phyloP scores from a whole-genome alignment of 192 early-diverging fungal species.

The Ambispora gerdemannii region DNA sequence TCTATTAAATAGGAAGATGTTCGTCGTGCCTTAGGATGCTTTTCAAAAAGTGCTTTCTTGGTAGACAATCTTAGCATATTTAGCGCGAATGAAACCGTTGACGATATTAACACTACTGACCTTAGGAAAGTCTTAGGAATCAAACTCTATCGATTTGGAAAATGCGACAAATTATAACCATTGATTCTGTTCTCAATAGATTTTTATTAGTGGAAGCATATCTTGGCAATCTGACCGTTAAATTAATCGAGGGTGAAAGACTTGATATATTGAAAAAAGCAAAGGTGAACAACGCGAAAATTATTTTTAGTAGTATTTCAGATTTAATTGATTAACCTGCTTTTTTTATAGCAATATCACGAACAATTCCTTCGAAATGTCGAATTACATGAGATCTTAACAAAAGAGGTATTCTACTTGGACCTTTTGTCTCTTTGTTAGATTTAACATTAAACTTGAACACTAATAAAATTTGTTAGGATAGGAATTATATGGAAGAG shows the following conservation, averaged over 20 bases:
- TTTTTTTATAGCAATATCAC: slow-evolving; percentile 38
- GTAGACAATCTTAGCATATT: slow-evolving; percentile 69
- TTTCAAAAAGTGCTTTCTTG: slow-evolving; percentile 46
- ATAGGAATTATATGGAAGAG: slow-evolving; percentile 45
- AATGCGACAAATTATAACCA: neutral
- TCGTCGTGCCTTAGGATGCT: slow-evolving; percentile 40
- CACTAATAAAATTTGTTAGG: slow-evolving; percentile 34
- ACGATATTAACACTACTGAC: slow-evolving; percentile 83
- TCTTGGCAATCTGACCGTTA: slow-evolving; percentile 52
- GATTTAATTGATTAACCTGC: neutral
- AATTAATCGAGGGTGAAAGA: slow-evolving; percentile 45
- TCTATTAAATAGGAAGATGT: slow-evolving; percentile 46
- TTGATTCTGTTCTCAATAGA: slow-evolving; percentile 28
- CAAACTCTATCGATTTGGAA: neutral
- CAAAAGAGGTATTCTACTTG: slow-evolving; percentile 15
- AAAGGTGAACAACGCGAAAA: slow-evolving; percentile 42
- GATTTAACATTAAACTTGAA: slow-evolving; percentile 34
- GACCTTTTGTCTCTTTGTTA: slow-evolving; percentile 33
- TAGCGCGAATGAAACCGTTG: slow-evolving; percentile 81
- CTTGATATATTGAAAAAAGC: slow-evolving; percentile 40
- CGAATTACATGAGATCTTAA: slow-evolving; percentile 40
- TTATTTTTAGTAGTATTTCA: neutral
- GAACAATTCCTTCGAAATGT: slow-evolving; percentile 36
- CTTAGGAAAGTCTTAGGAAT: slow-evolving; percentile 61
- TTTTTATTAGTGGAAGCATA: slow-evolving; percentile 60